Base-by-base conservation (phyloP, 768 basidiomycete species). In the Lentinula boryana region DNA sequence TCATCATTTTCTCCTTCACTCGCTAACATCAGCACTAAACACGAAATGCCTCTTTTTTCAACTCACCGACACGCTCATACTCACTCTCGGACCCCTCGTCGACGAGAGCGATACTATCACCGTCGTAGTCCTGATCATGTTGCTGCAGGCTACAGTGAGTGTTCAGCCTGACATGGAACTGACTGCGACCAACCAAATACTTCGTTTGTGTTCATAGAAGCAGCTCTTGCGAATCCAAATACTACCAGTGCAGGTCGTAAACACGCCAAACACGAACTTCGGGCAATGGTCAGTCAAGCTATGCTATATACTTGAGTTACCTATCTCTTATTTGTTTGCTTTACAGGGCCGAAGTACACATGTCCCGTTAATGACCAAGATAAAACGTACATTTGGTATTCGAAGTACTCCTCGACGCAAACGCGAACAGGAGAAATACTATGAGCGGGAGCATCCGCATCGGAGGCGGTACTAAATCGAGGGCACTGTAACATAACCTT, bases 361-460 rank as follows among this genome's bases (percentile, higher is more conserved):
- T 66, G 78, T 83, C 44, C 72, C 80, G 15, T 66, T 84, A 58
- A 75, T 81, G 78, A 81, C 80, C 48, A 80, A 74, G 67, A 69
- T 84, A 64, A 82, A 79, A 65, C 79, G 78, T 33, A 70, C 78
- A 0, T 67, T 84, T n/a, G 83, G 82, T 6, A 81, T 84, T 44
- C 76, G 76, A 12, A 79, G 77, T 55, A 75, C 77, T 10, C 76
- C 78, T 40, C 77, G 74, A 13, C 67, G 68, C 4, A 46, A 58
- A 21, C 57, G 57, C 18, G 48, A 46, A n/a, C 36, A 60, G n/a
- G 50, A 38, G 23, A 51, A 52, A 13, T 33, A 56, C 15, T 56
- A 56, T 43, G 55, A 56, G 23, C 40, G 40, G 27, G 55, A 44
- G n/a, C 55, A 32, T 40, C 35, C 35, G 18, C 53, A 5, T 21